phyloP scores from a whole-genome alignment of 345 rosid species.

The Brassica juncea region DNA sequence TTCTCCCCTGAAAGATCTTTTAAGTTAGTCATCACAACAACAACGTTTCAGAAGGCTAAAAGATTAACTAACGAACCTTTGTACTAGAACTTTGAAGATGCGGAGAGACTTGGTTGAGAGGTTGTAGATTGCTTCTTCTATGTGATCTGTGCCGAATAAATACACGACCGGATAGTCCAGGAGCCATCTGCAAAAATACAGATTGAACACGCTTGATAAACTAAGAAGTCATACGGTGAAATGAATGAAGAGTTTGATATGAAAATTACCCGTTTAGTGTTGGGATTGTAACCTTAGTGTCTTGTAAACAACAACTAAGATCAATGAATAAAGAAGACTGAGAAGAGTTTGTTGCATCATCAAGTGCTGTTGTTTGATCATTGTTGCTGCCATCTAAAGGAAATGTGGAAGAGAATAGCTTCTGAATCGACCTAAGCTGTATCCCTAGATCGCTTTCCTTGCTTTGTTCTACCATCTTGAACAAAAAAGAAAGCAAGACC shows the following conservation, averaged over 20 bases:
- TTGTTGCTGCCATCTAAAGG: slow-evolving; percentile 40
- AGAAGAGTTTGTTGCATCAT: slow-evolving; percentile 42
- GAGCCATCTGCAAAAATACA: slow-evolving; percentile 71
- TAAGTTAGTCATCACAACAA: background rate
- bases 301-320: slow-evolving; percentile 73
- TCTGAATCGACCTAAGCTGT: slow-evolving; percentile 60
- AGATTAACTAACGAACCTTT: slow-evolving; percentile 47
- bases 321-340: slow-evolving; percentile 56
- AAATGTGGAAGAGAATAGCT: slow-evolving; percentile 54
- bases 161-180: slow-evolving; percentile 91
- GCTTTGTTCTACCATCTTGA: slow-evolving; percentile 62
- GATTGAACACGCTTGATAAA: slow-evolving; percentile 10
- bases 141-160: slow-evolving; percentile 77
- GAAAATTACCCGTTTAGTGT: slow-evolving; percentile 75
- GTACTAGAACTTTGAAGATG: slow-evolving; percentile 62
- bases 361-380: slow-evolving; percentile 30
- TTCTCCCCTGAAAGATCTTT: background rate
- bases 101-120: slow-evolving; percentile 84
- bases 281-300: slow-evolving; percentile 76
- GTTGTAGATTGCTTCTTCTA: slow-evolving; percentile 76
- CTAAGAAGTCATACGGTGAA: too few relatives aligned
- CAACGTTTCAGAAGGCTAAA: background rate
- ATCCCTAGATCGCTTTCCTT: slow-evolving; percentile 47
- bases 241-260: background rate
- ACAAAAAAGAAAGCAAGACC: too few relatives aligned